These are phyloP conservation scores for Didymella arachidicola DNA, from an alignment of 2,329 filamentous ascomycete genomes.

Conservation along the genomic window DNA sequence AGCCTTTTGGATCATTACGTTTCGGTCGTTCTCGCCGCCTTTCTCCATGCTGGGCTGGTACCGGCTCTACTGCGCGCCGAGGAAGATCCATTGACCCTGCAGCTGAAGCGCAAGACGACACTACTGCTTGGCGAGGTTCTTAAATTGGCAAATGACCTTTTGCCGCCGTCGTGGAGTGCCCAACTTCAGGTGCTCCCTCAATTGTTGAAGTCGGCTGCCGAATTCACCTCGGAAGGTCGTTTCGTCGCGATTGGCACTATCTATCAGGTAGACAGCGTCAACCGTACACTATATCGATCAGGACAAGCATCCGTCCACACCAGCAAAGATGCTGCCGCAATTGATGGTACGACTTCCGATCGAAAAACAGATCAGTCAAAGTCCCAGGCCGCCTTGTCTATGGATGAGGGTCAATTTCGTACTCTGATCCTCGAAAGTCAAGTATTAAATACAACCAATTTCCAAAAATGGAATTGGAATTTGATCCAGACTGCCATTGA, in stretches of 20 bases:
- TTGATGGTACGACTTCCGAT: conserved; percentile 37
- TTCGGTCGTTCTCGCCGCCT: conserved; percentile 81
- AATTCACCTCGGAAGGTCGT: conserved; percentile 74
- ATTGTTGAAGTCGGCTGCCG: conserved; percentile 77
- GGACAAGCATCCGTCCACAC: conserved; percentile 56
- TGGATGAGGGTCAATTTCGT: conserved; percentile 71
- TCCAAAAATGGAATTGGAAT: conserved; percentile 97
- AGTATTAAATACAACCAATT: conserved; percentile 88
- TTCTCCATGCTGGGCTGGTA: conserved; percentile 79
- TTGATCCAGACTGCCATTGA: conserved; percentile 90
- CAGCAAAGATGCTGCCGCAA: conserved; percentile 35
- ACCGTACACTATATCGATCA: conserved; percentile 86
- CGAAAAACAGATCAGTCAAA: conserved; percentile 57
- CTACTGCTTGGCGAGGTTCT: conserved; percentile 89
- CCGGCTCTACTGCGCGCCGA: conserved; percentile 66
- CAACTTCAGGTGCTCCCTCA: conserved; percentile 88
- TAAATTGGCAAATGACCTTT: conserved; percentile 83
- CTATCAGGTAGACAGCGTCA: conserved; percentile 98
- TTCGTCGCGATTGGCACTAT: conserved; percentile 88
- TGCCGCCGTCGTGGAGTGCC: conserved; percentile 83
- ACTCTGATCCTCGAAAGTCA: conserved; percentile 76
- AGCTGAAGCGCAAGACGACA: conserved; percentile 85
- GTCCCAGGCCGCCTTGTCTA: conserved; percentile 64
- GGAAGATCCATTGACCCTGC: conserved; percentile 71
- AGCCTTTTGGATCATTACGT: conserved; percentile 96